These are phyloP conservation scores for Rhytidiadelphus loreus DNA, from an alignment of 225 moss, liverwort and hornwort species.

Conservation along the genomic window DNA sequence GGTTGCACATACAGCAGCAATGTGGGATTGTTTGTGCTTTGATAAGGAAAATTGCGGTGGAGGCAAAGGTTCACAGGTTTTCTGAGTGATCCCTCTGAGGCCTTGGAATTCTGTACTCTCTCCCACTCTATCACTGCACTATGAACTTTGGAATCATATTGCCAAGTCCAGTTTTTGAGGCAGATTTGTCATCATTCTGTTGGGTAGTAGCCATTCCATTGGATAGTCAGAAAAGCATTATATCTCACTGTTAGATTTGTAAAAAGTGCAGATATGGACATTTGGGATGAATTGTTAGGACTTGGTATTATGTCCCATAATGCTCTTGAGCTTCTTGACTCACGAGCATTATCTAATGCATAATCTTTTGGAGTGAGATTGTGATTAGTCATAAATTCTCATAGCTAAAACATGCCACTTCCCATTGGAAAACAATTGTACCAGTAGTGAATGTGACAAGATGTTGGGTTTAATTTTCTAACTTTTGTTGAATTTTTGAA, in stretches of 20 bases:
- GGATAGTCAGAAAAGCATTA: accelerated
- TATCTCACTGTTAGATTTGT: neutral
- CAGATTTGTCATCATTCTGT: neutral
- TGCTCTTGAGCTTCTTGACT: neutral
- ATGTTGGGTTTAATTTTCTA: neutral
- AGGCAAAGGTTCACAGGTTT: neutral
- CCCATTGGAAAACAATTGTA: neutral
- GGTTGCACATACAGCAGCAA: neutral
- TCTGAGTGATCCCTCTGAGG: neutral
- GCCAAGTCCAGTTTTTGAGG: accelerated
- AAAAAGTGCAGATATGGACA: accelerated
- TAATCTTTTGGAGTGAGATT: neutral
- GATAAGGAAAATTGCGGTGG: neutral
- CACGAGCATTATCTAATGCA: neutral
- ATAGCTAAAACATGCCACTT: neutral
- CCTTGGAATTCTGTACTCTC: neutral
- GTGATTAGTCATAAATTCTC: neutral
- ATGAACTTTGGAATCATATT: neutral
- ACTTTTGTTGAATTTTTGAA: neutral
- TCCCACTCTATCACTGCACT: neutral
- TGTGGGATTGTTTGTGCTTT: neutral
- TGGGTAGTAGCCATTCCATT: neutral
- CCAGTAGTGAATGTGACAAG: neutral
- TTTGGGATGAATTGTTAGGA: neutral
- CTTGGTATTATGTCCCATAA: neutral